A percentile compares a stretch with the other conserved stretches of the same genome.
Evolutionary conservation across 176 grass and related monocot genomes (phyloP).

Genomic region (Aegilops sharonensis): DNA sequence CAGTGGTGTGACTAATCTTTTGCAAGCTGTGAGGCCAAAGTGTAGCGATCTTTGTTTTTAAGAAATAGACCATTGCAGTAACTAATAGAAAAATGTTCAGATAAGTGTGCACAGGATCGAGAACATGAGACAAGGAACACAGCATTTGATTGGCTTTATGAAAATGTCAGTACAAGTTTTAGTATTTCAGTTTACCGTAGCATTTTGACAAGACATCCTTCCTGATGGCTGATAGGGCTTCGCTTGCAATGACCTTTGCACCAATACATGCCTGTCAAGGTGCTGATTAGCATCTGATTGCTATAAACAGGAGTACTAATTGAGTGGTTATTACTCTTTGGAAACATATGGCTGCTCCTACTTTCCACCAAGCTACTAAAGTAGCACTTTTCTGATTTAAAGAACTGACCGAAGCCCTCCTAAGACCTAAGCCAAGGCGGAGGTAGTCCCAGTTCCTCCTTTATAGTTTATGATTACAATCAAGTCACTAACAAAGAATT

Average conservation of each 20-base stretch:
- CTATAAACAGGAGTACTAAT: conserved; percentile 7
- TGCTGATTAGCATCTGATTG: conserved; percentile 38
- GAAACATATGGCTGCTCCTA: not conserved
- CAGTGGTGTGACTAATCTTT: conserved; percentile 2
- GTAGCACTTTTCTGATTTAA: not conserved
- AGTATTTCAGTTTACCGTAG: conserved; percentile 67
- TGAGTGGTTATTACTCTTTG: not conserved
- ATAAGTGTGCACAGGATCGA: not conserved
- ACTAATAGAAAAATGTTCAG: not conserved
- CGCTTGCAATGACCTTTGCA: conserved; percentile 89
- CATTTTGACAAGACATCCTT: conserved; percentile 99
- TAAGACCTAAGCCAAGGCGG: conserved; percentile 4
- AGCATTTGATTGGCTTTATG: conserved; percentile 11
- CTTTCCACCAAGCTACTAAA: conserved; percentile 13
- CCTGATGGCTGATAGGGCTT: conserved; percentile 89
- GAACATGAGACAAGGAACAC: not conserved
- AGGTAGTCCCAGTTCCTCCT: not conserved
- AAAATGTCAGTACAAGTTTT: conserved; percentile 26
- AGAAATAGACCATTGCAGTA: not conserved
- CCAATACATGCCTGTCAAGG: conserved; percentile 88
- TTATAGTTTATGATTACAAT: conserved; percentile 6
- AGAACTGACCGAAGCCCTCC: not conserved
- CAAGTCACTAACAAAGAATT: not conserved
- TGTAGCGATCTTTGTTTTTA: not conserved
- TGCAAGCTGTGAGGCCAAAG: not conserved